Evolutionary conservation across 345 rosid species (phyloP), one percentile per base, ranked within the genome.

Genomic region (Linum tenue): DNA sequence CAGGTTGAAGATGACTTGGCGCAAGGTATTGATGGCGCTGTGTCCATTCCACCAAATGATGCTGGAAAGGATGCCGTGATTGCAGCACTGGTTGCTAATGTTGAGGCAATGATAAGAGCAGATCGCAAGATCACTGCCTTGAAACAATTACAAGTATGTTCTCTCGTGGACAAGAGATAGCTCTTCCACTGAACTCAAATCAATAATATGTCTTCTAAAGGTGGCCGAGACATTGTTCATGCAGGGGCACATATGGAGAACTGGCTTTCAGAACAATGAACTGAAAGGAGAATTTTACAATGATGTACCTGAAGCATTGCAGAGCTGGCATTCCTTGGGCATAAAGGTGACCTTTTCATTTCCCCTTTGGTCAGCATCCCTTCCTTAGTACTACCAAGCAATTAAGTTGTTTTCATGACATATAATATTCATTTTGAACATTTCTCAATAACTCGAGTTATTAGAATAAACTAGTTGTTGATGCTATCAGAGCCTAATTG

Each of bases 181-280:
- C 7, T 44, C 7, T 44, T 48, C 3, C 14, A 15, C 14, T 15
- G 53, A 48, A 48, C 53, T 48, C 9, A 15, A 48, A 9, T 10
- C 14, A 48, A 48, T 15, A 12, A 48, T 48, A 2, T 48, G 14
- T 15, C 44, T 4, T 15, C 44, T 4, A 41, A 41, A 41, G 44
- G 44, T 41, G 5, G 5, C 9, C 44, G 9, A 4, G 44, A 41
- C 17, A 36, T 55, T 62, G 31, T 48, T 37, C 22, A 37, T 68
- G 67, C 82, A 95, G 99, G 99, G 99, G 72, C 97, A 95, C 81
- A 80, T 95, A 73, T 95, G 99, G 99, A 81, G 71, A 76, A 95
- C 99, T 0, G 99, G 99, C 17, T 95, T 80, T 51, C 74, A 80
- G 61, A 82, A 77, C 63, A 79, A 81, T 64, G 99, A 95, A 72